Base-by-base conservation (phyloP, 768 basidiomycete species). In the Jaapia argillacea region DNA sequence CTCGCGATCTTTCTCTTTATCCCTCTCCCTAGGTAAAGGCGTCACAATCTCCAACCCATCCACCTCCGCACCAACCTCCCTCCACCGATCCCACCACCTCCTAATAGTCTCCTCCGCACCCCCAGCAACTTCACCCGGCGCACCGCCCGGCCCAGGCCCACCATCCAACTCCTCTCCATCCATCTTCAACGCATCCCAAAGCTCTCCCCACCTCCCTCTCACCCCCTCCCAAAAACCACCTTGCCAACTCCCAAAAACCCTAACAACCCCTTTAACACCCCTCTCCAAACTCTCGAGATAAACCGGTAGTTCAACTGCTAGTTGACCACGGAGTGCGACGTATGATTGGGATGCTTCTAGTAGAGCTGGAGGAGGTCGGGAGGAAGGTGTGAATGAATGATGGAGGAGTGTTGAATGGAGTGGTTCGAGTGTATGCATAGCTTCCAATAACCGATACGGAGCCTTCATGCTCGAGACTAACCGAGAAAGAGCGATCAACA, bases 181-280 rank as follows among this genome's bases (percentile, higher is more conserved):
- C 3, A 82, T 77, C 6, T 72, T 65, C n/a, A 85, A 61, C 55
- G 81, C 84, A 47, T 88, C 83, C 87, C 87, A 90, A n/a, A 90
- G 61, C n/a, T 78, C 79, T 2, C 68, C 71, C 87, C 87, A 90
- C 23, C 72, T 65, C 40, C 76, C 75, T 35, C 72, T 67, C 4
- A 84, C 71, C 28, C 74, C 73, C 13, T 58, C 46, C 65, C 76
- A 89, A 53, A 82, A 84, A 20, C 60, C 58, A 2, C 66, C 66
- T 55, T 89, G 86, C 45, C 76, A 69, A 4, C 62, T 59, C 0
- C 72, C 73, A 22, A 88, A 63, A 21, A 74, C 66, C 3, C 65
- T 51, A 0, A 85, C 67, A 42, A 71, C 68, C 4, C 67, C 56
- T 0, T 65, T 66, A 26, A 85, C 66, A 14, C 84, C 85, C n/a